Evolutionary conservation across 2,329 filamentous ascomycete genomes (phyloP).

Genomic region (Coniochaeta sp.): DNA sequence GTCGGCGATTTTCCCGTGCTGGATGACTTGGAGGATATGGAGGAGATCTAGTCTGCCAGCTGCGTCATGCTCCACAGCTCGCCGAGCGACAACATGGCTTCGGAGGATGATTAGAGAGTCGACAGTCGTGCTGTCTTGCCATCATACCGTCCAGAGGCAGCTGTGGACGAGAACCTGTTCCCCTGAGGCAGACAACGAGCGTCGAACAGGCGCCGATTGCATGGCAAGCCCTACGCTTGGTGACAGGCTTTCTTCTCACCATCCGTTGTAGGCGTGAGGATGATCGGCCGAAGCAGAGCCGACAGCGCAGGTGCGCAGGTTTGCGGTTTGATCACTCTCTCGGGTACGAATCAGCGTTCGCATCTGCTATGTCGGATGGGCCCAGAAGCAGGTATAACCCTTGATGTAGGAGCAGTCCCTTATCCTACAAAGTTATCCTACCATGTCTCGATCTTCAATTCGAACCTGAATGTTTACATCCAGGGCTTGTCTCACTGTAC

Average conservation of each 20-base stretch:
- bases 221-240: not conserved
- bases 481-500: not conserved
- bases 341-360: not conserved
- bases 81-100: not conserved
- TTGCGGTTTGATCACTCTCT: not conserved
- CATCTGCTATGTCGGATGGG: not conserved
- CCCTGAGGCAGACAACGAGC: not conserved
- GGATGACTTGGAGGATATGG: conserved; percentile 71
- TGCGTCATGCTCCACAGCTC: not conserved
- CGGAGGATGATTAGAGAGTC: not conserved
- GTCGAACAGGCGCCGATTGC: not conserved
- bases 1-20: conserved; percentile 64
- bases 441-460: not conserved
- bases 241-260: not conserved
- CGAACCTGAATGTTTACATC: not conserved
- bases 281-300: not conserved
- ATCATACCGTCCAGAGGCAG: not conserved
- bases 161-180: not conserved
- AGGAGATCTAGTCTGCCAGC: conserved; percentile 52
- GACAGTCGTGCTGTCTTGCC: not conserved
- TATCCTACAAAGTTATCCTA: not conserved
- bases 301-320: not conserved
- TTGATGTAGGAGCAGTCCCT: not conserved
- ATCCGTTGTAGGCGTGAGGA: not conserved
- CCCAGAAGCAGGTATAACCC: not conserved